Base-by-base conservation (phyloP, 1,139 yeast species). In the Taiozyma sp. region DNA sequence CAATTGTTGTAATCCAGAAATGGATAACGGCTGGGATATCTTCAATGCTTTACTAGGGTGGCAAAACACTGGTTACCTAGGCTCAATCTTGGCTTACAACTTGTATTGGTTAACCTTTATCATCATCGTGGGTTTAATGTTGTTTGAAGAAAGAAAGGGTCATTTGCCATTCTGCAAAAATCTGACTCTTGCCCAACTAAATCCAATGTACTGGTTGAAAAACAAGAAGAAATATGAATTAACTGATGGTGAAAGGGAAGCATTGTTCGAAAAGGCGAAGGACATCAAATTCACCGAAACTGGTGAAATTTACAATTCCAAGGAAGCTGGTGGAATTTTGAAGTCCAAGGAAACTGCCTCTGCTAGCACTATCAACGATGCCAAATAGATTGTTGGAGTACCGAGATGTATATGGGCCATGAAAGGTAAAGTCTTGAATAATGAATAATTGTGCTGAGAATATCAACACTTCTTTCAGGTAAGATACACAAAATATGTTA, bases 11-110 rank as follows among this genome's bases (percentile, higher is more conserved):
- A 90, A 89, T 71, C 96, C 96, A 39, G 88, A 84, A 70, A 76
- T 76, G 47, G 96, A 90, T 66, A 84, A 88, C 55, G 95, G 95
- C 72, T 91, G 96, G 96, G 95, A 87, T 80, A 81, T 91, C 55
- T 90, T 91, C 78, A 90, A 89, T 65, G 87, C 96, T 14, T 69
- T 88, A 51, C 72, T 89, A 50, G 96, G 96, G 58, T 89, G 96
- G 96, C 96, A 88, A 73, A 89, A 89, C 70, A 78, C 91, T 52
- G 97, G 97, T 53, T 90, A 96, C 57, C 81, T 88, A 64, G 96
- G 96, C 50, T 87, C 96, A 2, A 90, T 91, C 55, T 73, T 90
- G 46, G 79, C 91, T 48, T 91, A 91, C 74, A 89, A 88, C 72
- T 61, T 87, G 47, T 91, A 90, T 73, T 91, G 97, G 97, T 57